Base-by-base conservation (phyloP, 225 moss, liverwort and hornwort species). In the Pseudisothecium myosuroides region DNA sequence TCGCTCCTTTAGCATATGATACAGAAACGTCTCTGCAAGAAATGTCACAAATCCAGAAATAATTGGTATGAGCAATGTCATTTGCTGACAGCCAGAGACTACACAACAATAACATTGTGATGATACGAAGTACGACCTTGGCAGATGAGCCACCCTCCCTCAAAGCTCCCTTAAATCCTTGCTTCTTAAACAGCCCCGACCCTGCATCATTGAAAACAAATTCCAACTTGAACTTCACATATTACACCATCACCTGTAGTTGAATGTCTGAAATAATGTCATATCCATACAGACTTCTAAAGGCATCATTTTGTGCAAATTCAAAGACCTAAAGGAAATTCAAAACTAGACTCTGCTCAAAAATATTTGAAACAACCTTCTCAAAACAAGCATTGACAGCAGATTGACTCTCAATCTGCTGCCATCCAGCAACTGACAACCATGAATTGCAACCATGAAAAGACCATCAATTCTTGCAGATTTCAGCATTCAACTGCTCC, bases 61-160 rank as follows among this genome's bases (percentile, higher is more conserved):
- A 23, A 87, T 18, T 84, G 45, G 59, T 10, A 34, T 59, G 39
- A 61, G 74, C 56, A 50, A 56, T 72, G 79, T 56, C 74, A 66
- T 83, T 59, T 49, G 56, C 59, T 75, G 52, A 62, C 76, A 68
- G 34, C 13, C 56, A 67, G 80, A 86, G 62, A 73, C 39, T 79
- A 83, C 14, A 79, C 36, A 87, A 64, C 39, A 58, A n/a, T 27
- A 52, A 19, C 36, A 39, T 16, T 45, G 73, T 58, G 14, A 67
- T 43, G 69, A 56, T 11, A 52, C 39, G 10, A 59, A 56, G 29
- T 60, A 49, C 17, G 58, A 98, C 98, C 97, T 97, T 99, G 68
- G 98, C 97, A 88, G 97, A 97, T 37, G 96, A 91, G 86, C 96
- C 96, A 66, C 95, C 97, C 90, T 96, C 98, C 86, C 87, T 90